Evolutionary conservation across 768 basidiomycete species (phyloP).

Genomic region (Termitomyces sp.): DNA sequence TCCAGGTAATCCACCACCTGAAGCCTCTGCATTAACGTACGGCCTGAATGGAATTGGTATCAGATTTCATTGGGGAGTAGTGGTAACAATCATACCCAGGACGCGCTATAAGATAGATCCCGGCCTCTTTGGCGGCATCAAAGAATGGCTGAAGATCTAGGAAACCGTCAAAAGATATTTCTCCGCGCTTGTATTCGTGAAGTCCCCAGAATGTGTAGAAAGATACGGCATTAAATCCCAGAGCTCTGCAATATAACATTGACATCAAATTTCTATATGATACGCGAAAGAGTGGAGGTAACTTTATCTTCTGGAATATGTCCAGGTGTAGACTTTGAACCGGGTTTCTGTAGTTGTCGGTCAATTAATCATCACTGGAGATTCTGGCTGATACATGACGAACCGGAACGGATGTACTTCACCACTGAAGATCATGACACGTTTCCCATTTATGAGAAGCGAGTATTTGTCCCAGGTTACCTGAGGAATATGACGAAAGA

Average conservation of each 20-base stretch:
- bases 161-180: conserved; percentile 52
- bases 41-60: conserved; percentile 22
- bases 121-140: conserved; percentile 49
- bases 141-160: conserved; percentile 53
- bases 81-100: conserved; percentile 32
- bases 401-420: conserved; percentile 43
- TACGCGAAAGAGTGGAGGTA: not conserved
- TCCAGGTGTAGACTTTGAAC: conserved; percentile 41
- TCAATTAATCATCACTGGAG: not conserved
- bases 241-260: conserved; percentile 22
- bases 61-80: not conserved
- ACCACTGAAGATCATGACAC: conserved; percentile 38
- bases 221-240: conserved; percentile 42
- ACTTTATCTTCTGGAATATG: conserved; percentile 44
- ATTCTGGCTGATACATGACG: conserved; percentile 3
- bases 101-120: conserved; percentile 54
- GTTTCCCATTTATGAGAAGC: conserved; percentile 36
- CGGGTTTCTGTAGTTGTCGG: conserved; percentile 26
- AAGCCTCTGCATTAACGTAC: conserved; percentile 46
- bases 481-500: conserved; percentile 14
- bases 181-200: conserved; percentile 42
- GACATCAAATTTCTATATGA: not conserved
- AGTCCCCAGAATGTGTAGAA: conserved; percentile 45
- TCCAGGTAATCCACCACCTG: conserved; percentile 54
- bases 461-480: conserved; percentile 46